Base-by-base conservation (phyloP, 1,284 basidiomycete species). In the Sporisorium iseilematis-ciliati region DNA sequence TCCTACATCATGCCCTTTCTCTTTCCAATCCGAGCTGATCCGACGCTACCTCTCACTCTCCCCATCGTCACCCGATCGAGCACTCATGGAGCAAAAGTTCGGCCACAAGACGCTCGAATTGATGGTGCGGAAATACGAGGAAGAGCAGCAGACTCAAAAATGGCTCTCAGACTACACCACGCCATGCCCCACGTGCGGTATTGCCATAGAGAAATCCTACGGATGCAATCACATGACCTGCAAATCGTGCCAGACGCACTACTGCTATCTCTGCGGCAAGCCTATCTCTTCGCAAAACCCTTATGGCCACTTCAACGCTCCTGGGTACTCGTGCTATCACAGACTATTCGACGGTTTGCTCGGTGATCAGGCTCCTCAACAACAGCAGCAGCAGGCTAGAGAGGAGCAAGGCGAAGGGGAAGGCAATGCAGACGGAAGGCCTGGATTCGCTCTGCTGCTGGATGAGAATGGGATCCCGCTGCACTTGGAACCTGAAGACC, bases 201-300 rank as follows among this genome's bases (percentile, higher is more conserved):
- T 72, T 18, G 62, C 66, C 6, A 72, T 75, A 20, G 77, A 75
- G 49, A 78, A 75, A 53, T 61, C 59, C n/a, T 69, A 67, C 31
- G 77, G 77, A 3, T 78, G 77, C 51, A 78, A 78, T 49, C 77
- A 78, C 48, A 75, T 78, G 69, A 78, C 73, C 2, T 78, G 77
- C 58, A 71, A 63, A n/a, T 52, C 58, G 35, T 78, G 77, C 38
- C 48, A 58, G 48, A 71, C 73, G 48, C 77, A 78, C 45, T 78
- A 74, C 50, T 78, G 77, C 53, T 75, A 75, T 21, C 55, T 78
- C 20, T 78, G 77, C 58, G 73, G 73, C n/a, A 67, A 75, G 54
- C 31, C 62, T 0, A 68, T 78, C 21, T 62, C 57, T 25, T 51
- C 57, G 11, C 63, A 63, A 33, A 72, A 73, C 25, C 77, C 77